These are phyloP conservation scores for Chalara sp. DNA, from an alignment of 2,329 filamentous ascomycete genomes.

Conservation along the genomic window DNA sequence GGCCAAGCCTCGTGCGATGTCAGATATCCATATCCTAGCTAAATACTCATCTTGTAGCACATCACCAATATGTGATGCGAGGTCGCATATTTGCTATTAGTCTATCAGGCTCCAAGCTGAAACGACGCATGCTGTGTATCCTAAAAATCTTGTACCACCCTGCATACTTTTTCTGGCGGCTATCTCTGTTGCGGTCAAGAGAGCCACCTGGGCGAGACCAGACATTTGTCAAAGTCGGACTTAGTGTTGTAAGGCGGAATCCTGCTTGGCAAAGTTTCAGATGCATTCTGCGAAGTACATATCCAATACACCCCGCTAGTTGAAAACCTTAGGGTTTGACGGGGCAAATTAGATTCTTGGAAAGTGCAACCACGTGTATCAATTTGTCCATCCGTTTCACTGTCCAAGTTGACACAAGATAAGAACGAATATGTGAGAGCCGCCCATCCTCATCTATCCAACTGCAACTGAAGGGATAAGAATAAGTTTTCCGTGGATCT, in stretches of 20 bases:
- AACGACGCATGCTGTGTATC: constrained; percentile 9
- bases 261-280: constrained; percentile 9
- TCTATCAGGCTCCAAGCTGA: constrained; percentile 10
- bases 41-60: constrained; percentile 5
- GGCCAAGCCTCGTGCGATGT: constrained; percentile 6
- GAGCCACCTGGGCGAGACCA: constrained; percentile 1
- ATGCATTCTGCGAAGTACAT: constrained; percentile 8
- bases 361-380: constrained; percentile 10
- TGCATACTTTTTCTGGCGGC: constrained; percentile 1
- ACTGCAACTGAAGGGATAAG: constrained; percentile 5
- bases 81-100: constrained; percentile 8
- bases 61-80: constrained; percentile 5
- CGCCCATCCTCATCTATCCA: constrained; percentile 6
- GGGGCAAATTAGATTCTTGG: constrained; percentile 8
- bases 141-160: constrained; percentile 11
- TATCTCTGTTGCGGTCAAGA: constrained; percentile 1
- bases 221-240: constrained; percentile 10
- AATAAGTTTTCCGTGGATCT: constrained; percentile 10
- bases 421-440: constrained; percentile 4
- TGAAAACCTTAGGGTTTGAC: constrained; percentile 5
- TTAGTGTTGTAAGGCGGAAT: constrained; percentile 7
- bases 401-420: constrained; percentile 4
- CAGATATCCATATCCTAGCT: constrained; percentile 7
- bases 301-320: constrained; percentile 5
- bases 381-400: constrained; percentile 2